Conservation (phyloP, 176 grass and related monocot species). For the Oryza punctata region DNA sequence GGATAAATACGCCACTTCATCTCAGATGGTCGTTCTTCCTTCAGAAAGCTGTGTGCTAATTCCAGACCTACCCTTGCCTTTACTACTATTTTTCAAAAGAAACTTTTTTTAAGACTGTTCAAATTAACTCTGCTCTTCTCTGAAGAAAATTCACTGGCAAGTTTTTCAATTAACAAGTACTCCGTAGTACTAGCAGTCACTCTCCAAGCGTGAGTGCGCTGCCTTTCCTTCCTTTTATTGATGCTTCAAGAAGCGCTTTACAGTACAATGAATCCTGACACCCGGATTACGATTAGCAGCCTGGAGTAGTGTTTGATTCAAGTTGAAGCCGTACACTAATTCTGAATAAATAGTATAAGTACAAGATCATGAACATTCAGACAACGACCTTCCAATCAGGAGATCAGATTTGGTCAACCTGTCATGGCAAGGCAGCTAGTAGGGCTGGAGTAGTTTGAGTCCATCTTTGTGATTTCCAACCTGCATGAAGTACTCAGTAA, state of each 20-base stretch:
- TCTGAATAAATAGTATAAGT: background rate
- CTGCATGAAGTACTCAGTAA: background rate
- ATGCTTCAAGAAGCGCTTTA: background rate
- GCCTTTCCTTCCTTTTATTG: background rate
- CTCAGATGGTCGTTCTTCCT: background rate
- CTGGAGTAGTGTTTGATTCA: background rate
- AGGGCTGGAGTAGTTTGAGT: background rate
- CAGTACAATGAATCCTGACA: background rate
- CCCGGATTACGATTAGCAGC: background rate
- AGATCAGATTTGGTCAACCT: background rate
- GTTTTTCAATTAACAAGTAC: background rate
- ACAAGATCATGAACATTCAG: background rate
- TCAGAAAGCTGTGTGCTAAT: background rate
- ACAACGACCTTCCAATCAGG: background rate
- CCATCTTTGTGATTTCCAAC: background rate
- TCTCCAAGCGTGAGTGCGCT: background rate
- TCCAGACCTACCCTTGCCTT: background rate
- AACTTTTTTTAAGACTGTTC: background rate
- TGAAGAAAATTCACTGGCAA: conserved; percentile 8
- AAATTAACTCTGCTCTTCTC: background rate
- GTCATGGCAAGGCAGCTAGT: background rate
- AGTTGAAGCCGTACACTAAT: background rate
- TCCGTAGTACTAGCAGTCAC: background rate
- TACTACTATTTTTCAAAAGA: background rate
- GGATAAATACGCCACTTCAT: background rate